phyloP scores from a whole-genome alignment of 345 rosid genomes.

The Pistacia integerrima region DNA sequence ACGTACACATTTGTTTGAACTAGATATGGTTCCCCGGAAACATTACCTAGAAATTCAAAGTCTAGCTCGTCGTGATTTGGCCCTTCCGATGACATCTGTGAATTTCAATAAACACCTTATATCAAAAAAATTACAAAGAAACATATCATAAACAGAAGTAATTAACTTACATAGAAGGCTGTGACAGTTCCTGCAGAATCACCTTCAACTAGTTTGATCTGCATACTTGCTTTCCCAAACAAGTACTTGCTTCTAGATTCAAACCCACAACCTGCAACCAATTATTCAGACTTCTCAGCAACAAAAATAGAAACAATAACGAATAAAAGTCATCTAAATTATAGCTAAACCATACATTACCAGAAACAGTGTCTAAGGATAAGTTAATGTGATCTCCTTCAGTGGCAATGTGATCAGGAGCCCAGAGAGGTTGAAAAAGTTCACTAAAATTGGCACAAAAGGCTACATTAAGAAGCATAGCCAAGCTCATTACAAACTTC shows the following conservation, averaged over 20 bases:
- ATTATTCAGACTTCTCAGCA: background rate
- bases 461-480: background rate
- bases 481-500: background rate
- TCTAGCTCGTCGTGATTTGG: background rate
- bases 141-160: background rate
- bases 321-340: background rate
- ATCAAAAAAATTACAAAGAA: background rate
- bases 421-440: background rate
- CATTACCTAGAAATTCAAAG: slow-evolving; percentile 4
- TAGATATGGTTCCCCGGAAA: background rate
- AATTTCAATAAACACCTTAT: background rate
- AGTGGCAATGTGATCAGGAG: background rate
- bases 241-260: slow-evolving; percentile 1
- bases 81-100: slow-evolving; percentile 7
- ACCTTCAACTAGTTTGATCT: slow-evolving; percentile 5
- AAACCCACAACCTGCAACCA: slow-evolving; percentile 5
- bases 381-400: background rate
- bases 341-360: background rate
- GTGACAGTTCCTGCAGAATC: slow-evolving; percentile 9
- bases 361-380: no score
- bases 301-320: no score
- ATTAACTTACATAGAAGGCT: background rate
- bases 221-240: slow-evolving; percentile 5
- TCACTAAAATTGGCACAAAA: background rate
- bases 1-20: slow-evolving; percentile 1